Evolutionary conservation across 176 grass and related monocot genomes (phyloP), one percentile per base, ranked within the genome.

Genomic region (Lolium perenne): DNA sequence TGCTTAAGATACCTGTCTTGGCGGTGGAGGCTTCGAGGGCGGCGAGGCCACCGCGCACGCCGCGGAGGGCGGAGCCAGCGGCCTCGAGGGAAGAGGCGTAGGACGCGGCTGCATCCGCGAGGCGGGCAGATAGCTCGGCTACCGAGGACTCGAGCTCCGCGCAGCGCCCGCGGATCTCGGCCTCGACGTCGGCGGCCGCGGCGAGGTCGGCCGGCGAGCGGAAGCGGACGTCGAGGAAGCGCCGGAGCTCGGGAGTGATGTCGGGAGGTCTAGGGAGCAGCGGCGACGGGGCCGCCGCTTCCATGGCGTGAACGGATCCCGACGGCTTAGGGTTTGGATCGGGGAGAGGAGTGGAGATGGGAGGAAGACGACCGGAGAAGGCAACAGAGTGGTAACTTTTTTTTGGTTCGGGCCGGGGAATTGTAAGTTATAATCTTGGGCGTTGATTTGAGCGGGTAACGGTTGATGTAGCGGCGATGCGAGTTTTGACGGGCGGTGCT

Each of bases 201-300:
- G 81, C 47, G 66, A 99, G 92, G 82, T 94, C 97, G 10, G 86
- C 85, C 55, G 53, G 84, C 11, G 71, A 61, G 64, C 65, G 76
- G 61, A 99, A 94, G 79, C 77, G 86, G 29, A 21, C 75, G 32
- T 91, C 88, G 15, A 99, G 89, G 85, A 94, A 94, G 55, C 63
- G 49, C 48, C 67, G 60, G 55, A 93, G 62, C 20, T 80, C 49
- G 0, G 88, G 56, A 1, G 85, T 90, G 76, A 91, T 76, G 25
- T 74, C 38, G 7, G 74, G 68, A 22, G 83, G 74, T 7, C 63
- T 80, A 35, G 54, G 79, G 14, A 83, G 55, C 10, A 53, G 47
- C 29, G 78, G 56, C 10, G 84, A 76, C 7, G 59, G 82, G 79
- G 12, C 84, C 82, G 57, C 83, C 64, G 92, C 77, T 78, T 87